A percentile compares a stretch with the other conserved stretches of the same genome.
These are phyloP conservation scores for Medicago truncatula DNA, from an alignment of 306 rosid species.

Conservation along the genomic window MtrunA17r5.0-ANR NC_053048.1:26184501-26185000, in stretches of 20 bases:
- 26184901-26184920: conserved; percentile 25
- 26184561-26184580: conserved; percentile 98
- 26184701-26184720: too few relatives aligned
- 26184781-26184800: conserved; percentile 45
- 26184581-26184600: conserved; percentile 99
- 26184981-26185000: conserved; percentile 59
- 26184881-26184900: conserved; percentile 38
- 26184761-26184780: neutral
- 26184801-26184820: conserved; percentile 98
- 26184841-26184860: conserved; percentile 83
- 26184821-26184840: conserved; percentile 75
- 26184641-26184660: conserved; percentile 99
- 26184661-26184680: conserved; percentile 71
- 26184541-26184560: conserved; percentile 90
- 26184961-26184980: conserved; percentile 30
- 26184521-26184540: conserved; percentile 74
- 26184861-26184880: conserved; percentile 62
- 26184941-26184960: conserved; percentile 25
- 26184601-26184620: conserved; percentile 99
- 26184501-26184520: conserved; percentile 79
- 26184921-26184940: conserved; percentile 22
- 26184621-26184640: conserved; percentile 97
- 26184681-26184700: too few relatives aligned
- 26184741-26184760: neutral
- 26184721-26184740: too few relatives aligned